A percentile compares a stretch with the other conserved stretches of the same genome.
These are phyloP conservation scores for Ottelia alismoides DNA, from an alignment of 106 monocot genomes.

Conservation along the genomic window DNA sequence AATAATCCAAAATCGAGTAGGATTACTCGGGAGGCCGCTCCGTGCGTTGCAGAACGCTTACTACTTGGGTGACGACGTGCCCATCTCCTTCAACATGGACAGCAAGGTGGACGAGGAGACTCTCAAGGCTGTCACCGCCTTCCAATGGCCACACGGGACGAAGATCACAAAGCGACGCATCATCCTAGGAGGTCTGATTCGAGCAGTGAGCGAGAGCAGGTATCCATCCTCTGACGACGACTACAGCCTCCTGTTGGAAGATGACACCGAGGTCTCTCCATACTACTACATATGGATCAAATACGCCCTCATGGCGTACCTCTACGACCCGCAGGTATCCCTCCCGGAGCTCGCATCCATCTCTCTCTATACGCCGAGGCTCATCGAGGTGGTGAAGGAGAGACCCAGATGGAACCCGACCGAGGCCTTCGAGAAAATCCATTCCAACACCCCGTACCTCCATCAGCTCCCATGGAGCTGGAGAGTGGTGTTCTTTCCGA, in stretches of 20 bases:
- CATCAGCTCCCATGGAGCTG: slow-evolving; percentile 92
- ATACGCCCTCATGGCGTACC: slow-evolving; percentile 60
- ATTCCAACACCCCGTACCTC: slow-evolving; percentile 76
- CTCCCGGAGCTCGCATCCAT: slow-evolving; percentile 79
- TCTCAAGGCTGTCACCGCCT: slow-evolving; percentile 48
- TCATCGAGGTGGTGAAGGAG: slow-evolving; percentile 85
- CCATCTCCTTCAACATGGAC: slow-evolving; percentile 84
- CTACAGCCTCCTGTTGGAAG: slow-evolving; percentile 67
- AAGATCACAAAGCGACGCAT: slow-evolving; percentile 45
- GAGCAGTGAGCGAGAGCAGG: slow-evolving; percentile 91
- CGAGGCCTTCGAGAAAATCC: slow-evolving; percentile 63
- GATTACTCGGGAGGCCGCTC: slow-evolving; percentile 55
- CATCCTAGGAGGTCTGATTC: slow-evolving; percentile 79
- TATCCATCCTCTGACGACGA: slow-evolving; percentile 72
- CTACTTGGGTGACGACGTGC: slow-evolving; percentile 69
- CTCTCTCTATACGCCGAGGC: slow-evolving; percentile 77
- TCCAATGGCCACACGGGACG: slow-evolving; percentile 62
- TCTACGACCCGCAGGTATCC: slow-evolving; percentile 66
- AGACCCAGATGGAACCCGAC: slow-evolving; percentile 85
- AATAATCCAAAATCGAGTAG: slow-evolving; percentile 69
- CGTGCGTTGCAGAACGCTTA: too few species aligned
- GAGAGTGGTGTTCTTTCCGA: slow-evolving; percentile 89
- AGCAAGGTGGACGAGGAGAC: slow-evolving; percentile 67
- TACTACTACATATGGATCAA: slow-evolving; percentile 94
- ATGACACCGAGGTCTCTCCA: slow-evolving; percentile 87